These are phyloP conservation scores for Fraxinus americana DNA, from an alignment of 257 asterid genomes.

Conservation along the genomic window DNA sequence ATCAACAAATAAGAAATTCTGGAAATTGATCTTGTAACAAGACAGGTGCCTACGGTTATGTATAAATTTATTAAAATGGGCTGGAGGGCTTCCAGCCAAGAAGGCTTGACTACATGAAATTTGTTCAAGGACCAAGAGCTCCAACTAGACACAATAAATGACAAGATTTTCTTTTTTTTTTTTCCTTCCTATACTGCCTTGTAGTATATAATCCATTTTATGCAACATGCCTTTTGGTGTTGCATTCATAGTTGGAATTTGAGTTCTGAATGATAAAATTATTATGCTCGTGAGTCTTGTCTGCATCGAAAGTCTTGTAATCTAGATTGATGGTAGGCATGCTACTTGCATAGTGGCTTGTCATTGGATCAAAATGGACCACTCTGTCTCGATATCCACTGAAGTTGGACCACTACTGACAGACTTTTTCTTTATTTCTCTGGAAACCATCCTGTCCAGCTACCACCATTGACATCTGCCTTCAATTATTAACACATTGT, in stretches of 20 bases:
- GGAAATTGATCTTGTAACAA: neutral
- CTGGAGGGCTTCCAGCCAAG: neutral
- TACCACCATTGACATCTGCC: conserved; percentile 28
- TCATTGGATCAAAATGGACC: conserved; percentile 45
- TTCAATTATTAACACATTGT: conserved; percentile 35
- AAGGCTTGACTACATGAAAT: neutral
- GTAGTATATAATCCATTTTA: neutral
- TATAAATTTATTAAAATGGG: neutral
- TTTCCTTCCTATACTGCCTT: neutral
- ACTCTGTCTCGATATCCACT: conserved; percentile 43
- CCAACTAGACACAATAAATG: neutral
- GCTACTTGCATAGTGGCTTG: neutral
- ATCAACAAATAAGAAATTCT: neutral
- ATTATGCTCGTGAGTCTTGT: neutral
- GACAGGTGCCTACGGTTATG: neutral
- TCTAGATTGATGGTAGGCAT: neutral
- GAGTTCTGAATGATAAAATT: conserved; percentile 10
- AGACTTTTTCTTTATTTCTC: conserved; percentile 30
- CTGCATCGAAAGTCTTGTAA: conserved; percentile 8
- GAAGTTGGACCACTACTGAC: conserved; percentile 49
- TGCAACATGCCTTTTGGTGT: neutral
- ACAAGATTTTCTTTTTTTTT: neutral
- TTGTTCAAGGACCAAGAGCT: neutral
- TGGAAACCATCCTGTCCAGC: conserved; percentile 39
- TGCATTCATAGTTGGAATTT: neutral